A percentile compares a stretch with the other conserved stretches of the same genome.
Conservation (phyloP, 768 basidiomycete genomes). For the Leccinellum albellum region DNA sequence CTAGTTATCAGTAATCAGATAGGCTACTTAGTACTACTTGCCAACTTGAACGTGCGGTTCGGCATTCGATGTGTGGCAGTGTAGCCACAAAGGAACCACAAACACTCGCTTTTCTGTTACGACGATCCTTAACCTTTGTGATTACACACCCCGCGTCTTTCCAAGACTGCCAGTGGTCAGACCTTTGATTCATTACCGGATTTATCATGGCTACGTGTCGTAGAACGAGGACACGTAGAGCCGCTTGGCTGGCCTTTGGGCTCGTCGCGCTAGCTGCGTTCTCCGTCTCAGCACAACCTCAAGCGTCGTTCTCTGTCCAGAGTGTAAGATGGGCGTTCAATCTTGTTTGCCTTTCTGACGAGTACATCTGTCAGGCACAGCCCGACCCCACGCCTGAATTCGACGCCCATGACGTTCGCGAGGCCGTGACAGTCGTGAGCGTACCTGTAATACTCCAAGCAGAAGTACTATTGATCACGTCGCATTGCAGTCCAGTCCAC, state of each 20-base stretch:
- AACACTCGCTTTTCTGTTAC: too few relatives aligned
- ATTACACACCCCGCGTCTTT: neutral
- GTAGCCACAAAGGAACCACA: neutral
- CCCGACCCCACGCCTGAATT: slow-evolving; percentile 9
- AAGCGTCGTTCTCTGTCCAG: slow-evolving; percentile 11
- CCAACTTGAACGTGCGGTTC: slow-evolving; percentile 18
- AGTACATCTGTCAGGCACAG: slow-evolving; percentile 10
- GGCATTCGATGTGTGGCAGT: slow-evolving; percentile 13
- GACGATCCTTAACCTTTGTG: neutral
- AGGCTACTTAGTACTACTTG: neutral
- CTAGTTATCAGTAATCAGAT: too few relatives aligned
- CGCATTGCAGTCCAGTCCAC: slow-evolving; percentile 13
- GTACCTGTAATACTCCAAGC: neutral
- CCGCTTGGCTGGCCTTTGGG: slow-evolving; percentile 59
- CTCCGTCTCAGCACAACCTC: slow-evolving; percentile 41
- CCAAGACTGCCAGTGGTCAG: neutral
- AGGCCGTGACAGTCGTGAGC: slow-evolving; percentile 17
- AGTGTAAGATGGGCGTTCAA: slow-evolving; percentile 9
- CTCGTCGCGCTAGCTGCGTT: slow-evolving; percentile 49
- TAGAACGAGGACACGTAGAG: slow-evolving; percentile 35
- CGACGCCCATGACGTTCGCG: slow-evolving; percentile 2
- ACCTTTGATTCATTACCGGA: neutral
- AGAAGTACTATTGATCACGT: neutral
- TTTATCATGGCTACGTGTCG: slow-evolving; percentile 19
- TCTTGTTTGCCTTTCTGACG: neutral